phyloP scores from a whole-genome alignment of 768 basidiomycete species.

The Boletellus emodensis region DNA sequence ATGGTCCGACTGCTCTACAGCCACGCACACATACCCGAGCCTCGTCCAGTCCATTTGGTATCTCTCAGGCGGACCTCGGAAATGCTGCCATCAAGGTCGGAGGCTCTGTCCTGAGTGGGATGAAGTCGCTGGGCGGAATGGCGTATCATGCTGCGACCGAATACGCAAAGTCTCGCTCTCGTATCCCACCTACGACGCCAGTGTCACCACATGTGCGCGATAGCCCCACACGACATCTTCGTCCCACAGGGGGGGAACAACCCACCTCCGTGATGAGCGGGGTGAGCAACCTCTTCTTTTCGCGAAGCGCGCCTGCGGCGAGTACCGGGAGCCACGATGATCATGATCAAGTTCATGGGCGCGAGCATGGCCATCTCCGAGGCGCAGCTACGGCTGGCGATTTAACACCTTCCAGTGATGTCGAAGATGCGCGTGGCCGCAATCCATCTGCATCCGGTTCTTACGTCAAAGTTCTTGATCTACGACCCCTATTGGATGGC shows the following conservation, averaged over 20 bases:
- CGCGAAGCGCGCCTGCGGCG: constrained; percentile 57
- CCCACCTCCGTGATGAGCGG: constrained; percentile 13
- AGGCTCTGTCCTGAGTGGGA: constrained; percentile 57
- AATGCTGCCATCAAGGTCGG: constrained; percentile 56
- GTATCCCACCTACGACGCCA: constrained; percentile 1
- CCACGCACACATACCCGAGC: constrained; percentile 22
- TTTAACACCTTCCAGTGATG: constrained; percentile 8
- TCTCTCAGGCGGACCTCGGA: constrained; percentile 49
- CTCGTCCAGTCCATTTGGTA: constrained; percentile 27
- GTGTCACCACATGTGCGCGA: constrained; percentile 5
- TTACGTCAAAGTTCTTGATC: constrained; percentile 60
- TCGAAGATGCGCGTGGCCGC: no score
- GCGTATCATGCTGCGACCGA: constrained; percentile 48
- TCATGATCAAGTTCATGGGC: constrained; percentile 3
- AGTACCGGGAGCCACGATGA: background rate
- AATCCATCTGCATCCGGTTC: no score
- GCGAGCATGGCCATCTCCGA: constrained; percentile 11
- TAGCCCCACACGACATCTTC: constrained; percentile 15
- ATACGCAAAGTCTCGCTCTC: constrained; percentile 37
- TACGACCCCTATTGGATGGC: no score
- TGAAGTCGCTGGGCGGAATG: constrained; percentile 60
- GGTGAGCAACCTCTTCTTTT: constrained; percentile 45
- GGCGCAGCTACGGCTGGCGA: background rate
- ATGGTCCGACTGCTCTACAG: constrained; percentile 12
- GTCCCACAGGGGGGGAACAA: constrained; percentile 20